Evolutionary conservation across 306 rosid species (phyloP), one percentile per base, ranked within the genome.

Genomic region (Mucuna pruriens): DNA sequence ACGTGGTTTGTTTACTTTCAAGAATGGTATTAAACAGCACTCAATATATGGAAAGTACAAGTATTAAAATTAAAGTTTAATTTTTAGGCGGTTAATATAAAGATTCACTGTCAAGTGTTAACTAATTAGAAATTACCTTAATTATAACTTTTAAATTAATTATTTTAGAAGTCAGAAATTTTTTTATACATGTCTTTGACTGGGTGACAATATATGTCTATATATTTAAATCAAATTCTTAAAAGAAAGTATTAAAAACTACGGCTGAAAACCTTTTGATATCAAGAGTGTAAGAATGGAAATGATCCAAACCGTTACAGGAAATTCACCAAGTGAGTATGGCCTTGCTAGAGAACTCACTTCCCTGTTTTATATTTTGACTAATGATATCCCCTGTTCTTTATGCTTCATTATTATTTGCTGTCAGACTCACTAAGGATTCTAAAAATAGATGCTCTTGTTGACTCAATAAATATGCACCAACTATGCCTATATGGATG

Each of bases 1-100:
- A 58, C 4, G 66, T 78, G 20, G 36, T 45, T 76, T 44, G 36
- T 45, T 76, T 44, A 82, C 42, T 76, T 62, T 26, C 22, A 61
- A 12, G 48, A 22, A 54, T 40, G 19, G 13, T 51, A 38, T 49
- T 3, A 22, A 6, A 5, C 3, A 10, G 4, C 10, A 60, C 9
- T 25, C 39, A 4, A 12, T n/a, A 26, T 25, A 10, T 23, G 64
- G n/a, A 22, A 57, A 57, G 16, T 57, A 23, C 10, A 9, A 23
- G 33, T 5, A 23, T 57, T 3, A 22, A 57, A 54, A 9, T 29
- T 20, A 2, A 7, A 51, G 58, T 7, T 17, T 51, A 13, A 17
- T 5, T 6, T 51, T 51, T 51, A 17, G n/a, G 16, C 7, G 7
- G 4, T 8, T 19, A 51, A 2, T 6, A 0, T n/a, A 6, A 51